Evolutionary conservation across 306 rosid genomes (phyloP).

Genomic region (Dalbergia cochinchinensis): DNA sequence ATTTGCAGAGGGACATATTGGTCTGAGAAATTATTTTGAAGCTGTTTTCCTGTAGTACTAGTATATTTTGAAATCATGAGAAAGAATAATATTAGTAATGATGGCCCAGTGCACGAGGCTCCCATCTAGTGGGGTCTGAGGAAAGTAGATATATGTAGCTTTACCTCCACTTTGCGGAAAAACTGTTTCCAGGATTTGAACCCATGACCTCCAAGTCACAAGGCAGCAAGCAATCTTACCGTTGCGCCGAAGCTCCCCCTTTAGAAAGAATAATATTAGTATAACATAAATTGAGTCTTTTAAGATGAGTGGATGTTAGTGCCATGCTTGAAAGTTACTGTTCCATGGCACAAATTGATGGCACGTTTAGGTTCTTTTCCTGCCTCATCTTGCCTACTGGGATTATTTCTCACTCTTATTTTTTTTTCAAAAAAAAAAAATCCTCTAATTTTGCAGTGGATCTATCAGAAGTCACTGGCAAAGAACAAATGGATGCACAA

Average conservation of each 20-base stretch:
- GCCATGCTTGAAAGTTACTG: conserved; percentile 15
- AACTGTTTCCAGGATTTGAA: no score
- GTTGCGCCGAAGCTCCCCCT: no score
- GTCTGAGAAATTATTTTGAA: conserved; percentile 21
- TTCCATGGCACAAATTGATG: conserved; percentile 3
- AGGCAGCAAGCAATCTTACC: no score
- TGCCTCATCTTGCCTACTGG: conserved; percentile 9
- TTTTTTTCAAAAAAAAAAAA: not conserved
- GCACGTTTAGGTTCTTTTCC: conserved; percentile 16
- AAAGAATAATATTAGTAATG: not conserved
- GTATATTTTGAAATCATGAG: conserved; percentile 35
- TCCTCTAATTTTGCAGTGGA: conserved; percentile 62
- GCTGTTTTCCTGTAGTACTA: conserved; percentile 9
- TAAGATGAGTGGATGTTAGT: conserved; percentile 9
- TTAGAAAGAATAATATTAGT: not conserved
- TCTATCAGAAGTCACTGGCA: conserved; percentile 80
- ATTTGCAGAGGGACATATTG: conserved; percentile 25
- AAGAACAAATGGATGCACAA: conserved; percentile 78
- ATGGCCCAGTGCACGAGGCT: no score
- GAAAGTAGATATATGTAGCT: no score
- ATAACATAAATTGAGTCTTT: not conserved
- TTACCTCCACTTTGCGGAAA: no score
- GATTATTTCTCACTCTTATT: conserved; percentile 36
- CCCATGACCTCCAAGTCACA: no score
- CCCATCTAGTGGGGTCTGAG: no score